Base-by-base conservation (phyloP, 179 eudicot genomes). In the Amaranthus tricolor region DNA sequence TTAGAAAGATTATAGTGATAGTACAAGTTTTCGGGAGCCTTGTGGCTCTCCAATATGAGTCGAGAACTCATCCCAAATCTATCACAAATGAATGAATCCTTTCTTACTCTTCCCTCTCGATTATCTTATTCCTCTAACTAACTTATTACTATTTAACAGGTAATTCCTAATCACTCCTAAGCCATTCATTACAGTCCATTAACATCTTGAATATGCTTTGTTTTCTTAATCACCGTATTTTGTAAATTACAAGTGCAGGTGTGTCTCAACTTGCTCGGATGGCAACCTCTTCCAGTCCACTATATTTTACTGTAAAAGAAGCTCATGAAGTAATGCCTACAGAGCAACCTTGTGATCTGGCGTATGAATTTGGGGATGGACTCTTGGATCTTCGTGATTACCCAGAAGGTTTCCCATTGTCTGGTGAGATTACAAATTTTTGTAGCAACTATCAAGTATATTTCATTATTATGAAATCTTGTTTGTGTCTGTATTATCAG, bases 331-430 rank as follows among this genome's bases (percentile, higher is more conserved):
- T 92, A 49, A 86, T 90, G 96, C 81, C 96, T 63, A 92, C 97
- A 12, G 97, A 89, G 80, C 86, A 90, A 75, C 97, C 97, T 64
- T 92, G 96, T 83, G 97, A 92, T 85, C 73, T 88, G 47, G 92
- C 96, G 44, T 92, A 86, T 76, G 96, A 89, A 68, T 89, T 92
- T 65, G 96, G 96, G 66, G 89, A 88, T 78, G 97, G 97, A 67
- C 74, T 86, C 12, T 76, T 85, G 56, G 84, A 86, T 84, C 80
- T 88, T 51, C 82, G 72, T 9, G 88, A 90, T 50, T 84, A 79
- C 59, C 97, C 97, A 48, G 81, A 83, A 71, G 97, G 87, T 67
- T 89, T 90, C 73, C 97, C 97, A 5, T 80, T 61, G 75, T 90
- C 97, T 73, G 93, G 96, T 92, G 69, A 24, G 85, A 16, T 13